phyloP scores from a whole-genome alignment of 805 yeast species.

The Saturnispora serradocipensis region DNA sequence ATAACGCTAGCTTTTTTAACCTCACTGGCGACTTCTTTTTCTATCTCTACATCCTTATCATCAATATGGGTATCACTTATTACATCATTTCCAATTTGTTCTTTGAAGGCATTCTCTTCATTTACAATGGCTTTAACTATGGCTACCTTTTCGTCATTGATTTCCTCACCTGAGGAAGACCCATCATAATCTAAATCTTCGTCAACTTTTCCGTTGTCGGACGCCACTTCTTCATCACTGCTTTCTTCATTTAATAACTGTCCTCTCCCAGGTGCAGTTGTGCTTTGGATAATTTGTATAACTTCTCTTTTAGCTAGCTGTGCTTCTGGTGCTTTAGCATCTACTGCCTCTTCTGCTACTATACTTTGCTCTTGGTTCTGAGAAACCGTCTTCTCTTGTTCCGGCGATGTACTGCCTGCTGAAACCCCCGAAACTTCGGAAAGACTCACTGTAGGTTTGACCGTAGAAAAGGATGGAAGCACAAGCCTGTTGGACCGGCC shows the following conservation, averaged over 20 bases:
- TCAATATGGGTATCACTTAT: background rate
- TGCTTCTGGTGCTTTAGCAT: background rate
- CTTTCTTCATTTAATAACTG: conserved; percentile 7
- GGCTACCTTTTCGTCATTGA: conserved; percentile 2
- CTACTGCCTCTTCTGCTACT: background rate
- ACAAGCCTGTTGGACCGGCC: conserved; percentile 9
- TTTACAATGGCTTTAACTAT: background rate
- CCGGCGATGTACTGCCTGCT: background rate
- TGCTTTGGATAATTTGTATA: background rate
- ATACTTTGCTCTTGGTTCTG: background rate
- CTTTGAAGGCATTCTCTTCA: background rate
- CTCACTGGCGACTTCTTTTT: conserved; percentile 10
- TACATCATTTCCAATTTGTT: background rate
- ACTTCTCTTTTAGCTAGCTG: background rate
- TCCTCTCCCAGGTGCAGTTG: background rate
- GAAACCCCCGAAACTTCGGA: conserved; percentile 9
- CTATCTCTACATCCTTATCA: conserved; percentile 1
- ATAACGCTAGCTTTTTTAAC: conserved; percentile 6
- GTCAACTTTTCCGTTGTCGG: conserved; percentile 16
- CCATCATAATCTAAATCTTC: conserved; percentile 1
- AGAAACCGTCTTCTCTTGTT: background rate
- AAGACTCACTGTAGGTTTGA: conserved; percentile 13
- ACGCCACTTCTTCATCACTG: conserved; percentile 5
- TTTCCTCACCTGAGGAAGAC: conserved; percentile 2
- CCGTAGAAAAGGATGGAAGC: conserved; percentile 12